These are phyloP conservation scores for Russula dissimulans DNA, from an alignment of 768 basidiomycete genomes.

Conservation along the genomic window DNA sequence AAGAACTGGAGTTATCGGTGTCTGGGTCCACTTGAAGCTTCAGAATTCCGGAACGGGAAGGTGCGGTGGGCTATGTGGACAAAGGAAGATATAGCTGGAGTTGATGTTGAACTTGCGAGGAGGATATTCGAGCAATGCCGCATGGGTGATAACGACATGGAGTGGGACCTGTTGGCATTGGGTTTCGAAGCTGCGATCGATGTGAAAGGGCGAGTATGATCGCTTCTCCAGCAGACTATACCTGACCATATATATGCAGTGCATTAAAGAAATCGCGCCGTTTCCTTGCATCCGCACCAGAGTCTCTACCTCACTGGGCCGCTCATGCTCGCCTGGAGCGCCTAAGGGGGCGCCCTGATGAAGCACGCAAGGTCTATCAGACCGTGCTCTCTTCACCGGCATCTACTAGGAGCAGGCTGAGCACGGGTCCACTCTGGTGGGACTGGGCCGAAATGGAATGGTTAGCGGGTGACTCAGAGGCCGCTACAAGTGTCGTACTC, in stretches of 20 bases:
- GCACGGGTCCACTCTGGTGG: conserved; percentile 55
- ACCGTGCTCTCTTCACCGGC: conserved; percentile 47
- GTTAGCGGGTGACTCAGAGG: conserved; percentile 43
- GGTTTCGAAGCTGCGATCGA: conserved; percentile 58
- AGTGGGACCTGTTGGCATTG: conserved; percentile 59
- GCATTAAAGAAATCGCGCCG: conserved; percentile 60
- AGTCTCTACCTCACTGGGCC: conserved; percentile 61
- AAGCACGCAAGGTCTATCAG: conserved; percentile 72
- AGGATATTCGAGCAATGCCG: conserved; percentile 51
- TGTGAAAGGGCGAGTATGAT: conserved; percentile 42
- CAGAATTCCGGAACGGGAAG: conserved; percentile 30
- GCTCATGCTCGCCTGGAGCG: conserved; percentile 69
- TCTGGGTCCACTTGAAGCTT: conserved; percentile 45
- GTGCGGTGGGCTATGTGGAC: conserved; percentile 35
- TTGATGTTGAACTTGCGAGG: conserved; percentile 44
- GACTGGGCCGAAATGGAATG: conserved; percentile 84
- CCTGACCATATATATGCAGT: conserved; percentile 29
- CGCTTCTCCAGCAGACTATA: background rate
- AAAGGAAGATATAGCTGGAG: conserved; percentile 38
- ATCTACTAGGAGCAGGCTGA: conserved; percentile 28
- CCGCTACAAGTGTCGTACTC: conserved; percentile 45
- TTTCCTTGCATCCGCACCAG: conserved; percentile 45
- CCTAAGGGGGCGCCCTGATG: conserved; percentile 51
- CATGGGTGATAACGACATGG: conserved; percentile 36
- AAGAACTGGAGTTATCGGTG: conserved; percentile 53